Conservation (phyloP, 2,329 filamentous ascomycete genomes). For the Alternaria brassicae region DNA sequence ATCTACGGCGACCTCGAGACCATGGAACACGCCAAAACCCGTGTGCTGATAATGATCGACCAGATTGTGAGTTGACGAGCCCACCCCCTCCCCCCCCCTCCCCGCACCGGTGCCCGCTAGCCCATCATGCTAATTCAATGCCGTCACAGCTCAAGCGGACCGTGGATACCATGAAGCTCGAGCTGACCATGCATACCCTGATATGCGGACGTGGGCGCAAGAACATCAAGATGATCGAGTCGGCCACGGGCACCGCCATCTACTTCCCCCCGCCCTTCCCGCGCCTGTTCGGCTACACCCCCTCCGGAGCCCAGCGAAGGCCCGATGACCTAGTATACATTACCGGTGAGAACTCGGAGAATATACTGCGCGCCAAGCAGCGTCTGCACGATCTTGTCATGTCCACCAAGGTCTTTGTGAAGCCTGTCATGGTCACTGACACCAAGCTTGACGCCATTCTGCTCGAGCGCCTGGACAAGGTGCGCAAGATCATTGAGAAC, state of each 20-base stretch:
- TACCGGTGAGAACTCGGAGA: constrained; percentile 84
- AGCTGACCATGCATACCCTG: constrained; percentile 86
- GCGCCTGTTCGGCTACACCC: constrained; percentile 87
- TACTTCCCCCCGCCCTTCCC: constrained; percentile 97
- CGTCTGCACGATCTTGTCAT: constrained; percentile 86
- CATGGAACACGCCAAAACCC: constrained; percentile 94
- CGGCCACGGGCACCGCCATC: constrained; percentile 92
- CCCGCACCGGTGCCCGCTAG: constrained; percentile 28
- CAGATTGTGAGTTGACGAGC: constrained; percentile 71
- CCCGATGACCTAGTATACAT: constrained; percentile 93
- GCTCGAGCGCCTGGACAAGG: constrained; percentile 89
- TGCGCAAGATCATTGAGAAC: constrained; percentile 95
- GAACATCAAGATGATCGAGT: constrained; percentile 98
- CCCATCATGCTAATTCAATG: constrained; percentile 47
- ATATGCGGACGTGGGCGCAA: constrained; percentile 93
- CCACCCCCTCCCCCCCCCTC: too few species aligned
- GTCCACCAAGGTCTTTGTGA: constrained; percentile 77
- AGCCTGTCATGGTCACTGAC: constrained; percentile 87
- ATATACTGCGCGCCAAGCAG: constrained; percentile 87
- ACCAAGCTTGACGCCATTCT: constrained; percentile 96
- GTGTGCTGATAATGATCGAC: constrained; percentile 96
- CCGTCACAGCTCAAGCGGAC: constrained; percentile 68
- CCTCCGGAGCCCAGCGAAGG: constrained; percentile 78
- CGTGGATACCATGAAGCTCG: constrained; percentile 81
- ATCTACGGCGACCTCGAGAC: constrained; percentile 97